phyloP scores from a whole-genome alignment of 1,284 basidiomycete genomes.

The Cutaneotrichosporon sp. region DNA sequence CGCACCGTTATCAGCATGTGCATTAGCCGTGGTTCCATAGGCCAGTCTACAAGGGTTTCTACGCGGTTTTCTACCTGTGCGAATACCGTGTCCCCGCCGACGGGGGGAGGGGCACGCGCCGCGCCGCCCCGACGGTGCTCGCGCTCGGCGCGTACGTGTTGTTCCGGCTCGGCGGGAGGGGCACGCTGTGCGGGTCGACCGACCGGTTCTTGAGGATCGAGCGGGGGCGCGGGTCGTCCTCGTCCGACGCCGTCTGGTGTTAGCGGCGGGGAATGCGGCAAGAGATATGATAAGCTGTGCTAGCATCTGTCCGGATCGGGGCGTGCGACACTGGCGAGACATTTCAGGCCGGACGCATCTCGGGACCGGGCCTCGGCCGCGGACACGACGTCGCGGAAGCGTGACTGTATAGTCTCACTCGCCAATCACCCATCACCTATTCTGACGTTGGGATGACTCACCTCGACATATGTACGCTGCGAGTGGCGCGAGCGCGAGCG shows the following conservation, averaged over 20 bases:
- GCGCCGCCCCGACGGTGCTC: not conserved
- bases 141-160: not conserved
- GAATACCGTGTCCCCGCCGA: not conserved
- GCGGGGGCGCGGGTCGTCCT: not conserved
- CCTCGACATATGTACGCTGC: not conserved
- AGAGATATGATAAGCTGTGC: not conserved
- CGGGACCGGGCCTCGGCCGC: not conserved
- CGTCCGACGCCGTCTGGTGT: not conserved
- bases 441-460: not conserved
- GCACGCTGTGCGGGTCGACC: not conserved
- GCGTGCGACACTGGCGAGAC: not conserved
- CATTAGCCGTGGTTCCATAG: no score
- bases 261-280: not conserved
- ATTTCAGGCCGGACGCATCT: not conserved
- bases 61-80: no score
- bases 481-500: not conserved
- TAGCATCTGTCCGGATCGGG: not conserved
- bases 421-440: no score
- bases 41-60: no score
- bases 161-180: not conserved
- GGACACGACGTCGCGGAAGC: not conserved
- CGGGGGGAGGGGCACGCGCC: not conserved
- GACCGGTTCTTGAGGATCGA: not conserved
- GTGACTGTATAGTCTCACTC: no score
- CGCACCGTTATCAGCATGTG: no score